Evolutionary conservation across 2,329 filamentous ascomycete species (phyloP).

Genomic region (Aspergillus alliaceus): DNA sequence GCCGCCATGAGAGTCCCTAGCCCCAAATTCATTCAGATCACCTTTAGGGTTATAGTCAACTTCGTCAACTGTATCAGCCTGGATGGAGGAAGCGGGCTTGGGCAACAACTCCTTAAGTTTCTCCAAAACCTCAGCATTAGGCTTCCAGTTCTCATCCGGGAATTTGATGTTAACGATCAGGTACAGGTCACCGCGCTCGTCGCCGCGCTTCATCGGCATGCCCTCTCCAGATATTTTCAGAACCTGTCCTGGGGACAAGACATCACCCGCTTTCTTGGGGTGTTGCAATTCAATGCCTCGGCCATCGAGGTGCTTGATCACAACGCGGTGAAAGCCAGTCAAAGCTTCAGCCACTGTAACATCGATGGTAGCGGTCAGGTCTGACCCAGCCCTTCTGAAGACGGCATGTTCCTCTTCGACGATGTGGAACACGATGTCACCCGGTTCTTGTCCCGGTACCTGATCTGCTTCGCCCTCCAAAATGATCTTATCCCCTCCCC

Average conservation of each 20-base stretch:
- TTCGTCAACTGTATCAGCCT: conserved; percentile 77
- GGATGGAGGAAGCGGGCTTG: conserved; percentile 58
- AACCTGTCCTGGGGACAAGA: conserved; percentile 79
- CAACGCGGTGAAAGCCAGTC: conserved; percentile 84
- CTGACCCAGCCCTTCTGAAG: conserved; percentile 80
- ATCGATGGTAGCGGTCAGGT: conserved; percentile 78
- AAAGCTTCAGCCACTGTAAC: conserved; percentile 82
- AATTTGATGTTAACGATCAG: conserved; percentile 83
- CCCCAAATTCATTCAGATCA: conserved; percentile 70
- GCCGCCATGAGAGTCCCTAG: conserved; percentile 42
- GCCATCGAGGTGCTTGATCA: conserved; percentile 89
- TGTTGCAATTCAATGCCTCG: conserved; percentile 81
- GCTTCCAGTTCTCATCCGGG: conserved; percentile 81
- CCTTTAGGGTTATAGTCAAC: conserved; percentile 82
- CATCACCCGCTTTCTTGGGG: conserved; percentile 72
- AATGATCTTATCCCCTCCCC: conserved; percentile 82
- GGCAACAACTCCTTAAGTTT: conserved; percentile 76
- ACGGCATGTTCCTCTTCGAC: conserved; percentile 76
- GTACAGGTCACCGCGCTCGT: conserved; percentile 82
- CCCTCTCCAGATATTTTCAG: conserved; percentile 86
- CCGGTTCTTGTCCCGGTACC: conserved; percentile 80
- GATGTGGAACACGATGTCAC: conserved; percentile 89
- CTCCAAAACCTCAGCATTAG: conserved; percentile 68
- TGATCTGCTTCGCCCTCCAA: conserved; percentile 95
- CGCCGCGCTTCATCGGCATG: conserved; percentile 88